A percentile compares a stretch with the other conserved stretches of the same genome.
Conservation (phyloP, 2,329 filamentous ascomycete genomes). For the Alternaria viburni region DNA sequence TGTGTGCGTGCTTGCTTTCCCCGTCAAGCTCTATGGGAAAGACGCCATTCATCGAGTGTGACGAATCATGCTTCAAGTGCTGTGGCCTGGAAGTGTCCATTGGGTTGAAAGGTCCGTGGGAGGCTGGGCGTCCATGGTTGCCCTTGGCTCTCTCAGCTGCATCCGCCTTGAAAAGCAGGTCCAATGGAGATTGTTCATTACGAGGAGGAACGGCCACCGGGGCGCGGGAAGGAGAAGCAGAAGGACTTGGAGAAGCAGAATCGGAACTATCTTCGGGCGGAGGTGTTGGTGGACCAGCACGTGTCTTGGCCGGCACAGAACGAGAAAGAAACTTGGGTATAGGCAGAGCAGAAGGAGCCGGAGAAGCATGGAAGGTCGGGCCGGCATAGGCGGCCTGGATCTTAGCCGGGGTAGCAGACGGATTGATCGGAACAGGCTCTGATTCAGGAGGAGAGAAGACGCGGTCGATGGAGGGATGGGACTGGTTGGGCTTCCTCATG, state of each 20-base stretch:
- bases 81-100: conserved; percentile 24
- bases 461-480: conserved; percentile 38
- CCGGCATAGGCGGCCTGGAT: conserved; percentile 76
- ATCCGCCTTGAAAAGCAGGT: conserved; percentile 89
- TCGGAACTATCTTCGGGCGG: conserved; percentile 56
- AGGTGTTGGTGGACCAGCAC: conserved; percentile 55
- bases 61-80: conserved; percentile 53
- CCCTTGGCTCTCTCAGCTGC: conserved; percentile 74
- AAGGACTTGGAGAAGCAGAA: conserved; percentile 47
- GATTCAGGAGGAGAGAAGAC: conserved; percentile 36
- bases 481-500: conserved; percentile 40
- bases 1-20: conserved; percentile 22
- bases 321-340: conserved; percentile 88
- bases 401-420: conserved; percentile 42
- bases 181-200: conserved; percentile 77
- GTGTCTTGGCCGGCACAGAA: conserved; percentile 66
- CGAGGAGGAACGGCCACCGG: conserved; percentile 50
- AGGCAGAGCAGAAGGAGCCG: conserved; percentile 86
- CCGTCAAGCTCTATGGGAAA: conserved; percentile 72
- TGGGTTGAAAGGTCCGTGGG: conserved; percentile 21
- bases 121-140: conserved; percentile 52
- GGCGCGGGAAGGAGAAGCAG: conserved; percentile 61
- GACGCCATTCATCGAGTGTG: conserved; percentile 60
- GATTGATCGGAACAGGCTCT: conserved; percentile 26
- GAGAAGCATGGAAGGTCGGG: conserved; percentile 92